Evolutionary conservation across 768 basidiomycete genomes (phyloP), one percentile per base, ranked within the genome.

Genomic region (Tricholoma flavovirens): DNA sequence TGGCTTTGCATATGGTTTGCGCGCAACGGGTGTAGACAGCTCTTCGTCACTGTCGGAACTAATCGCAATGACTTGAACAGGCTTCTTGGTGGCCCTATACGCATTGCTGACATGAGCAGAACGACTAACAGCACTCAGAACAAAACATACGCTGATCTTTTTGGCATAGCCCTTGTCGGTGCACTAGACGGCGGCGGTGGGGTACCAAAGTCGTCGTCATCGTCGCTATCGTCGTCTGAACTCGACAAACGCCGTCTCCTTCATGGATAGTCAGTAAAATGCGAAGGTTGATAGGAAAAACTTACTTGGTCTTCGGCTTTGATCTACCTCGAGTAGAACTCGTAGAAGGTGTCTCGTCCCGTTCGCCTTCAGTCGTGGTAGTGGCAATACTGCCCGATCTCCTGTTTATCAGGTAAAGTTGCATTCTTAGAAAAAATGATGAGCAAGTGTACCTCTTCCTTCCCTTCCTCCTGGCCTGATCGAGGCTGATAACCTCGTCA

Each of bases 301-400:
- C 75, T 61, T 60, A 80, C 80, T 80, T 79, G 48, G 66, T 56
- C 60, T 73, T 75, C 49, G 64, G 69, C 60, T 71, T 76, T 2
- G 66, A 61, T 51, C 60, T 65, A 22, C 60, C 67, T 50, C 68
- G 71, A 38, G 60, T 67, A 2, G 66, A 69, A 51, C 68, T 63
- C n/a, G 66, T 69, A 59, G 73, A 70, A 5, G 75, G 72, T 11
- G 56, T 49, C 17, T 69, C 67, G 9, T 72, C 73, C 30, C 40
- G 52, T 12, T 72, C 71, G 9, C 48, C 66, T 30, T 74, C 73
- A 5, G 73, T 78, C 22, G 71, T 76, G 24, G 62, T 72, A 24
- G 77, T 86, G 11, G 71, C 64, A 38, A 84, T 71, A 53, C 86
- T 88, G 53, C 75, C 75, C 1, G 87, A 87, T 45, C 86, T 76